Conservation (phyloP, 805 yeast genomes). For the Yamadazyma sp. region DNA sequence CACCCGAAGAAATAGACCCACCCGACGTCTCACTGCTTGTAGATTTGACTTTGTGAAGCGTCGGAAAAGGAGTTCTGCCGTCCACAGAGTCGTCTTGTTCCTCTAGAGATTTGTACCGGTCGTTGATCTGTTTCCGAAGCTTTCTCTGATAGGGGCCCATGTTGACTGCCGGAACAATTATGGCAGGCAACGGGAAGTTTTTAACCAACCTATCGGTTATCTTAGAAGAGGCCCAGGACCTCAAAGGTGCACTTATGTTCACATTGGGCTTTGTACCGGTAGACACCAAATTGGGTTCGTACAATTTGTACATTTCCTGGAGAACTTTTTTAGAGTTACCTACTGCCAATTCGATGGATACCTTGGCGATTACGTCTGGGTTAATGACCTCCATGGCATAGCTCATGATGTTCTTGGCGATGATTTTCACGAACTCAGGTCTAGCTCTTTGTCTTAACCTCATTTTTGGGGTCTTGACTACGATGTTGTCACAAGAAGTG, state of each 20-base stretch:
- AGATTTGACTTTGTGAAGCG: not conserved
- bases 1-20: slow-evolving; percentile 25
- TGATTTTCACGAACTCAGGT: slow-evolving; percentile 47
- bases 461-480: slow-evolving; percentile 25
- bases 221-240: slow-evolving; percentile 62
- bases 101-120: not conserved
- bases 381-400: slow-evolving; percentile 49
- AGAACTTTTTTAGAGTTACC: slow-evolving; percentile 57
- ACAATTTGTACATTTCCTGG: slow-evolving; percentile 58
- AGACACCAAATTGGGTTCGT: slow-evolving; percentile 59
- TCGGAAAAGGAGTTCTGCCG: not conserved
- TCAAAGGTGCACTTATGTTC: slow-evolving; percentile 47
- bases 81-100: not conserved
- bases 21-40: not conserved
- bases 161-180: slow-evolving; percentile 62
- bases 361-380: slow-evolving; percentile 46
- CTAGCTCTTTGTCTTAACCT: slow-evolving; percentile 40
- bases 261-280: slow-evolving; percentile 49
- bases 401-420: slow-evolving; percentile 51
- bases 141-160: slow-evolving; percentile 51
- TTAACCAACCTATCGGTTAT: slow-evolving; percentile 65
- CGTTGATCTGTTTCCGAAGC: slow-evolving; percentile 35
- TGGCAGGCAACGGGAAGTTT: slow-evolving; percentile 63
- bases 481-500: slow-evolving; percentile 14
- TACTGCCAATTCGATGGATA: slow-evolving; percentile 61